These are phyloP conservation scores for Senna siamea DNA, from an alignment of 306 rosid species.

Conservation along the genomic window DNA sequence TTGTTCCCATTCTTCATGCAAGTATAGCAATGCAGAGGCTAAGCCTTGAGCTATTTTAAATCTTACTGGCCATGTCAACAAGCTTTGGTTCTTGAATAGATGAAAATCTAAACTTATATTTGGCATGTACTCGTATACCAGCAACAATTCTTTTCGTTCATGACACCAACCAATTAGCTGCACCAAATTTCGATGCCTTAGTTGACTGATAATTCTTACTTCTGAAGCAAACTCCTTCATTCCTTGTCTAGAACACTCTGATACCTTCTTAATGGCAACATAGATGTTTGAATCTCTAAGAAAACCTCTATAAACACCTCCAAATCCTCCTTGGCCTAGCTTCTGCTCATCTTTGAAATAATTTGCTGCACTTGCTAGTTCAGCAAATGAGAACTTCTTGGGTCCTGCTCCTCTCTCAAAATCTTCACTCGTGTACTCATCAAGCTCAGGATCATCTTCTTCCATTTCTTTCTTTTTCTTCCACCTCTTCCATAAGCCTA, in stretches of 20 bases:
- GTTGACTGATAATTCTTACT: not conserved
- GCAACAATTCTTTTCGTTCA: not conserved
- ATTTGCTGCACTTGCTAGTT: constrained; percentile 40
- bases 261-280: constrained; percentile 2
- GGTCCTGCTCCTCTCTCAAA: constrained; percentile 47
- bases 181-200: not conserved
- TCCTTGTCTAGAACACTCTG: not conserved
- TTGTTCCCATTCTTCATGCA: not conserved
- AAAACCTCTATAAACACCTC: constrained; percentile 46
- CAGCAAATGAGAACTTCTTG: constrained; percentile 33
- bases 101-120: not conserved
- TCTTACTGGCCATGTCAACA: not conserved
- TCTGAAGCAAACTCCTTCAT: not conserved
- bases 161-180: not conserved
- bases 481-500: constrained; percentile 31
- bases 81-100: not conserved
- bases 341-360: constrained; percentile 40
- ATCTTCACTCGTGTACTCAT: constrained; percentile 38
- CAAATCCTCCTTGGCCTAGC: constrained; percentile 55
- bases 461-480: not conserved
- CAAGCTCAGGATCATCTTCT: constrained; percentile 34
- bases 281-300: constrained; percentile 24
- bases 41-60: not conserved
- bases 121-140: not conserved
- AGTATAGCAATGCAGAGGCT: not conserved